Percentiles rank a stretch among this genome's conserved stretches.
Conservation (phyloP, 306 rosid genomes). For the Lathyrus oleraceus region DNA sequence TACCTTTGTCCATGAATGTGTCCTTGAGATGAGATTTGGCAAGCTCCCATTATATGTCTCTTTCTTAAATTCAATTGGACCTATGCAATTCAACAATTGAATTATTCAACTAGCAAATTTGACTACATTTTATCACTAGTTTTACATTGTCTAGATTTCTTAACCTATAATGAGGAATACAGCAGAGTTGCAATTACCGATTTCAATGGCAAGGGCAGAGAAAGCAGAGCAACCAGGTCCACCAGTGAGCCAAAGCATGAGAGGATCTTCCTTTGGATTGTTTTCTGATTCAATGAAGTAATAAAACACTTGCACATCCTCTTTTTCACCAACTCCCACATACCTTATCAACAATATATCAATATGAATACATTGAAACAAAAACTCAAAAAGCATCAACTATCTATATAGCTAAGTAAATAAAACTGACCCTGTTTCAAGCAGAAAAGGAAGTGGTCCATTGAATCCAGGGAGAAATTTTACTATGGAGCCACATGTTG, state of each 20-base stretch:
- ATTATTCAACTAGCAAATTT: background rate
- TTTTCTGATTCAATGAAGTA: too few relatives aligned
- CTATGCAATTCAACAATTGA: slow-evolving; percentile 29
- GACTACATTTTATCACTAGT: too few relatives aligned
- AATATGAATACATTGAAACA: background rate
- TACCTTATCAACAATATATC: too few relatives aligned
- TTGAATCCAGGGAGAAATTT: slow-evolving; percentile 65
- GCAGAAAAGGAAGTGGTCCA: slow-evolving; percentile 67
- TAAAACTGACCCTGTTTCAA: slow-evolving; percentile 63
- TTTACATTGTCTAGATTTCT: too few relatives aligned
- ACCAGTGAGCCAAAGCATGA: too few relatives aligned
- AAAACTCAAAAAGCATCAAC: background rate
- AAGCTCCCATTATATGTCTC: slow-evolving; percentile 53
- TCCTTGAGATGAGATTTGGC: slow-evolving; percentile 51
- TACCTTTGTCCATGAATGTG: slow-evolving; percentile 78
- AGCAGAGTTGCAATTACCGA: too few relatives aligned
- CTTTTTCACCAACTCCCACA: too few relatives aligned
- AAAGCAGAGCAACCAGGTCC: too few relatives aligned
- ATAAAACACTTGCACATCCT: too few relatives aligned
- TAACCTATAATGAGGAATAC: background rate
- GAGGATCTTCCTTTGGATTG: too few relatives aligned
- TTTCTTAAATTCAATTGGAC: slow-evolving; percentile 53
- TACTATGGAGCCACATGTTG: slow-evolving; percentile 30
- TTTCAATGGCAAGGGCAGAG: too few relatives aligned
- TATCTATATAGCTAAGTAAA: background rate